These are phyloP conservation scores for Metschnikowia continentalis DNA, from an alignment of 805 yeast genomes.

Conservation along the genomic window DNA sequence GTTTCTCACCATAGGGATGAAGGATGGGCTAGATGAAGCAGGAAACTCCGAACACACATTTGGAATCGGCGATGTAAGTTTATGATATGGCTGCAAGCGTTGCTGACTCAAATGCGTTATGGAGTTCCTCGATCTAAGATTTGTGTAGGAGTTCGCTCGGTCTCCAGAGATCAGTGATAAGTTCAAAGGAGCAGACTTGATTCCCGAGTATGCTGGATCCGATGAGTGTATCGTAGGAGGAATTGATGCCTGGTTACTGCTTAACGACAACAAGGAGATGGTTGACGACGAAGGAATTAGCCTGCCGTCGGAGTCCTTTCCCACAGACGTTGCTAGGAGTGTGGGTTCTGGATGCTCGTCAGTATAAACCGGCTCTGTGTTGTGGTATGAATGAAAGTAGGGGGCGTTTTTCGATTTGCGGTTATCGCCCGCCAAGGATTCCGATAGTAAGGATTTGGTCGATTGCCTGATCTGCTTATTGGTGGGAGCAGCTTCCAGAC, in stretches of 20 bases:
- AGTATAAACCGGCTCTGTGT: constrained; percentile 17
- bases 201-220: background rate
- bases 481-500: constrained; percentile 4
- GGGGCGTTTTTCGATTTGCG: constrained; percentile 1
- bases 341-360: constrained; percentile 45
- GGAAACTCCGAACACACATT: constrained; percentile 12
- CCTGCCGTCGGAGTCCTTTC: constrained; percentile 37
- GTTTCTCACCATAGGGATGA: constrained; percentile 26
- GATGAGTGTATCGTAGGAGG: background rate
- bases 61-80: constrained; percentile 28
- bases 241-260: constrained; percentile 15
- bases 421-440: constrained; percentile 25
- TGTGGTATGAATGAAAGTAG: constrained; percentile 3
- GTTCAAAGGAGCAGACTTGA: constrained; percentile 4
- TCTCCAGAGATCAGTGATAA: constrained; percentile 9
- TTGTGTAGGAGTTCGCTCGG: constrained; percentile 16
- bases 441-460: constrained; percentile 23
- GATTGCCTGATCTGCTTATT: constrained; percentile 8
- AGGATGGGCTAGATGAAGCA: constrained; percentile 20
- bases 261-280: constrained; percentile 37
- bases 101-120: constrained; percentile 26
- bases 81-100: constrained; percentile 35
- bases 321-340: constrained; percentile 40
- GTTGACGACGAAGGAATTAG: constrained; percentile 41
- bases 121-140: constrained; percentile 17